Percentiles rank a stretch among this genome's conserved stretches.
Conservation (phyloP, 768 basidiomycete genomes). For the Rhodotorula sphaerocarpa region DNA sequence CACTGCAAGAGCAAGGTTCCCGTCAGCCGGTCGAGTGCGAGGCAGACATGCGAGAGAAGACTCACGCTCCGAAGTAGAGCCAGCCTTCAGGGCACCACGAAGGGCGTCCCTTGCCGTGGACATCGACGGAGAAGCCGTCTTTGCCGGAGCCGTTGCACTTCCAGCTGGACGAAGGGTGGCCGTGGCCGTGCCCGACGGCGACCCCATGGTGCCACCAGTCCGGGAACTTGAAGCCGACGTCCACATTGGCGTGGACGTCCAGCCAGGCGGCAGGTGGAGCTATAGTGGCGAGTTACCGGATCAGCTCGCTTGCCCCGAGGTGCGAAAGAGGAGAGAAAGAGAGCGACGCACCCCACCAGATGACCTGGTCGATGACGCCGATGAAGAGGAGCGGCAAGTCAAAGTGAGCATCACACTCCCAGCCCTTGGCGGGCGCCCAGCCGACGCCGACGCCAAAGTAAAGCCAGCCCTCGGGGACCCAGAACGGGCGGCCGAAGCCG, state of each 20-base stretch:
- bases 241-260: background rate
- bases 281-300: background rate
- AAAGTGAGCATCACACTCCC: background rate
- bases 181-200: background rate
- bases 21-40: too few relatives aligned
- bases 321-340: background rate
- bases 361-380: background rate
- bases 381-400: background rate
- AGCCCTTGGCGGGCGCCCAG: background rate
- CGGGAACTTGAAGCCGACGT: constrained; percentile 1
- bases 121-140: constrained; percentile 6
- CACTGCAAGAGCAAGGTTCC: too few relatives aligned
- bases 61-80: background rate
- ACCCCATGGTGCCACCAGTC: background rate
- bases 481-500: constrained; percentile 14
- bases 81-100: background rate
- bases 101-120: background rate
- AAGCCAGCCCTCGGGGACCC: constrained; percentile 18
- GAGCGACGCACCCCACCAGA: constrained; percentile 7
- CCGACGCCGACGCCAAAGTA: constrained; percentile 15
- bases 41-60: too few relatives aligned
- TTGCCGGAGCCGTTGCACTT: constrained; percentile 5
- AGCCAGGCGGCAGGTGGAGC: constrained; percentile 8
- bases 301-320: background rate
- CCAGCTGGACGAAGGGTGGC: background rate